Evolutionary conservation across 306 rosid species (phyloP), one percentile per base, ranked within the genome.

Genomic region (Vigna nakashimae): DNA sequence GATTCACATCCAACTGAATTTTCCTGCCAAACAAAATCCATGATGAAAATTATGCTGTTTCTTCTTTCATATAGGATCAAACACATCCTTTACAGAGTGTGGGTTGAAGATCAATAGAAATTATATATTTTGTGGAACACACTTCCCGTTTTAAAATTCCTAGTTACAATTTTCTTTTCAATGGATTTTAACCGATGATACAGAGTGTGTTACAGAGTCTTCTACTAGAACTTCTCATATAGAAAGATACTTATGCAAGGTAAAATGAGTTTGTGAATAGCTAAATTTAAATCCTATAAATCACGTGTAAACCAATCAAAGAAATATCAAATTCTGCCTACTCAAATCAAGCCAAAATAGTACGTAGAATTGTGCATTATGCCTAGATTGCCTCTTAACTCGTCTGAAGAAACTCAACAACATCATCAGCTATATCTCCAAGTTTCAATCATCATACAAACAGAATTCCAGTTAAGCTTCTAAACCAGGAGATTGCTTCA

Each of bases 1-100:
- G 90, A 84, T 80, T 90, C 98, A 63, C 97, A 91, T 34, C 80
- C 65, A 71, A 82, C 83, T 11, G 91, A 86, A 64, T 59, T 86
- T 60, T 67, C 86, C 98, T 94, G 82, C 69, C 50, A 53, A 71
- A 34, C 11, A 73, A 58, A 34, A 64, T 0, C 17, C 18, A 55
- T 15, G 0, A 15, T n/a, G 69, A 68, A 53, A 85, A 34, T 36
- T 75, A 80, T 38, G 69, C 60, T 22, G 73, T 60, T 42, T 34
- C 79, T 49, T 42, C 79, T 16, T 58, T 17, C 34, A 58, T 28
- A 49, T 38, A 18, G 60, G 14, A 18, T 10, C 14, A 45, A 20
- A 55, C 30, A 55, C 26, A 52, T 8, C 18, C 55, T 50, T 50
- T 50, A 9, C 46, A 42, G n/a, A 51, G 22, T 51, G 2, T n/a